Conservation (phyloP, 306 rosid species). For the Glycine latifolia region DNA sequence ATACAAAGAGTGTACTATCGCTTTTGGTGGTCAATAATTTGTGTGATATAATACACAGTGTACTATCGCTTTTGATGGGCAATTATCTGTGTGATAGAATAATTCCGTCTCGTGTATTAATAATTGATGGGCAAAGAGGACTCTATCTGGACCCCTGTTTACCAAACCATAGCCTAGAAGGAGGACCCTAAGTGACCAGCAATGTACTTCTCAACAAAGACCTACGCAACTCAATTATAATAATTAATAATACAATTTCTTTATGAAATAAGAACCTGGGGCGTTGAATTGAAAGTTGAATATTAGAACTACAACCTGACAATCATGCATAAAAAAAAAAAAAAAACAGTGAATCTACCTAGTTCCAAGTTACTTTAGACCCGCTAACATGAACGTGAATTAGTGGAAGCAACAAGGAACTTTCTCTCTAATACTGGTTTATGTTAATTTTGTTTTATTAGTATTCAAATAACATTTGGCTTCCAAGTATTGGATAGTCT, state of each 20-base stretch:
- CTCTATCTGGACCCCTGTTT: conserved; percentile 38
- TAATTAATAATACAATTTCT: not conserved
- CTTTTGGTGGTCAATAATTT: not conserved
- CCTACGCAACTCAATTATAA: not conserved
- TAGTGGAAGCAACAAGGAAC: conserved; percentile 40
- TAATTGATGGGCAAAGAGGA: conserved; percentile 46
- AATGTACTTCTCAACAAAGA: conserved; percentile 1
- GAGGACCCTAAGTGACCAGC: conserved; percentile 32
- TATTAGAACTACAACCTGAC: conserved; percentile 28
- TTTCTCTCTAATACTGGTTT: conserved; percentile 16
- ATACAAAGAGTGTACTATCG: not conserved
- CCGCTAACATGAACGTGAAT: conserved; percentile 25
- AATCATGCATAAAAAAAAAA: conserved; percentile 17
- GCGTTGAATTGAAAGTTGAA: conserved; percentile 41
- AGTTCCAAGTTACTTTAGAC: conserved; percentile 16
- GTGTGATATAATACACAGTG: conserved; percentile 18
- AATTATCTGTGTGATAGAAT: conserved; percentile 32
- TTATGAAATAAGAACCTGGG: conserved; percentile 11
- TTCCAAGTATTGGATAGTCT: conserved; percentile 41
- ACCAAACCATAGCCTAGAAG: conserved; percentile 26
- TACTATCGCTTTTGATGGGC: conserved; percentile 26
- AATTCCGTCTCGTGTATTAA: conserved; percentile 41
- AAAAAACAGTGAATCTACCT: not conserved
- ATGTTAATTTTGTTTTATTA: not conserved
- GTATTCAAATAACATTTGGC: conserved; percentile 28